Evolutionary conservation across 1,139 yeast genomes (phyloP).

Genomic region (Zygosaccharomyces sapae): DNA sequence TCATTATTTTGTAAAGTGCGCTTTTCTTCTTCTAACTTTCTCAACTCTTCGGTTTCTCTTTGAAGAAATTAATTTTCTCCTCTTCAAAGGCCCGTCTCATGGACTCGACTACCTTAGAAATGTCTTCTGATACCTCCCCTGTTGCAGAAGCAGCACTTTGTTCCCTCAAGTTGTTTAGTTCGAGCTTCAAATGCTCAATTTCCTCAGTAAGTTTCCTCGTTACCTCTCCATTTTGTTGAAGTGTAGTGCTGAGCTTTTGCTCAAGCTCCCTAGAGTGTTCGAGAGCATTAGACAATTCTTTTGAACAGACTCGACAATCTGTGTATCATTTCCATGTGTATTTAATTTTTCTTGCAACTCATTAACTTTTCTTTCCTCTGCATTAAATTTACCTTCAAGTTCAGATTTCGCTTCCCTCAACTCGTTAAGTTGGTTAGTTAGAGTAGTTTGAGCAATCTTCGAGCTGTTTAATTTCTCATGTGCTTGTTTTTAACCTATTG

Average conservation of each 20-base stretch:
- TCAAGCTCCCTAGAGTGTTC: slow-evolving; percentile 19
- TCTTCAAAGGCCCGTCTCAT: slow-evolving; percentile 28
- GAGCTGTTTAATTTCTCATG: slow-evolving; percentile 40
- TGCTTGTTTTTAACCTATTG: slow-evolving; percentile 37
- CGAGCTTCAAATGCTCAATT: slow-evolving; percentile 17
- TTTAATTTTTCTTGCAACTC: slow-evolving; percentile 23
- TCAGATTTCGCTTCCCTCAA: slow-evolving; percentile 21
- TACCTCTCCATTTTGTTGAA: slow-evolving; percentile 9
- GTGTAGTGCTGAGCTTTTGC: slow-evolving; percentile 18
- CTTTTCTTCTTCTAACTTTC: slow-evolving; percentile 20
- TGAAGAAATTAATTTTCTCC: slow-evolving; percentile 21
- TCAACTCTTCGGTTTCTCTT: slow-evolving; percentile 21
- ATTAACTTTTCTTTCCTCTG: slow-evolving; percentile 16
- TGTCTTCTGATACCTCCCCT: slow-evolving; percentile 17
- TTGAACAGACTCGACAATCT: slow-evolving; percentile 27
- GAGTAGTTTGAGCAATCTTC: slow-evolving; percentile 31
- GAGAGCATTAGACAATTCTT: slow-evolving; percentile 23
- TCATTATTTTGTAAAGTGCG: slow-evolving; percentile 13
- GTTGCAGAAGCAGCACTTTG: slow-evolving; percentile 6
- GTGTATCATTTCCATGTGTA: slow-evolving; percentile 27
- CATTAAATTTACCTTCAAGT: slow-evolving; percentile 17
- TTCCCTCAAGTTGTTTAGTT: slow-evolving; percentile 17
- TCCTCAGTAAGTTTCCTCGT: slow-evolving; percentile 15
- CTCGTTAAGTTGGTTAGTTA: slow-evolving; percentile 17
- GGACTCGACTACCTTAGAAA: slow-evolving; percentile 24